Base-by-base conservation (phyloP, 371 early-diverging fungal species). In the Mortierella sp. region DNA sequence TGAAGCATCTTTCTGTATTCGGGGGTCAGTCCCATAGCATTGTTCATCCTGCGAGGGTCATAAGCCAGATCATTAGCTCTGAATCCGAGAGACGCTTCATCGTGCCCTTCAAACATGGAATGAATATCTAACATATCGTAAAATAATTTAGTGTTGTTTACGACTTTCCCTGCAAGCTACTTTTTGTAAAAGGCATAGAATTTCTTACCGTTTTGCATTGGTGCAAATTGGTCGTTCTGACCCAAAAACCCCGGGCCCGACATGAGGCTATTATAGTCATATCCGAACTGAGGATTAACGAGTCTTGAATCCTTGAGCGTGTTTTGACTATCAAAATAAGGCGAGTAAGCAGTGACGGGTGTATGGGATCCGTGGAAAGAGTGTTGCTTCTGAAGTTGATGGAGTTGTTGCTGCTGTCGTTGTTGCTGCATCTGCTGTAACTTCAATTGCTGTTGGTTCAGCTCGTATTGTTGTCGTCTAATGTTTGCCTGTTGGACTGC, bases 371-470 rank as follows among this genome's bases (percentile, higher is more conserved):
- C 79, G 47, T 79, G 79, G 65, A 53, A 59, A 4, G 70, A 43
- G 4, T 79, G 79, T 48, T 77, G 58, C 61, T 77, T 58, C 58
- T 80, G 78, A 68, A 64, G 76, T 36, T 70, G 84, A n/a, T 64
- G 61, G 43, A 65, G 67, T 52, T 70, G 74, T 47, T 62, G 83
- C n/a, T 58, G 72, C 38, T 86, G 87, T 41, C 79, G 80, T 50
- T 84, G 76, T 19, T 79, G 77, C 63, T 78, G 79, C 64, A 80
- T 69, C 45, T 86, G 87, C n/a, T 84, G 85, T 61, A 83, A 63
- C 41, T 86, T 84, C 50, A 85, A 64, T 43, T 86, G 86, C 33
- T 84, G 84, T 38, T 83, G 83, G 63, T 64, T 76, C 43, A 83
- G 19, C 57, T 80, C 72, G 24, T 65, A 72, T 40, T 83, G 85